Evolutionary conservation across 768 basidiomycete species (phyloP).

Genomic region (Leccinum barrowsii): DNA sequence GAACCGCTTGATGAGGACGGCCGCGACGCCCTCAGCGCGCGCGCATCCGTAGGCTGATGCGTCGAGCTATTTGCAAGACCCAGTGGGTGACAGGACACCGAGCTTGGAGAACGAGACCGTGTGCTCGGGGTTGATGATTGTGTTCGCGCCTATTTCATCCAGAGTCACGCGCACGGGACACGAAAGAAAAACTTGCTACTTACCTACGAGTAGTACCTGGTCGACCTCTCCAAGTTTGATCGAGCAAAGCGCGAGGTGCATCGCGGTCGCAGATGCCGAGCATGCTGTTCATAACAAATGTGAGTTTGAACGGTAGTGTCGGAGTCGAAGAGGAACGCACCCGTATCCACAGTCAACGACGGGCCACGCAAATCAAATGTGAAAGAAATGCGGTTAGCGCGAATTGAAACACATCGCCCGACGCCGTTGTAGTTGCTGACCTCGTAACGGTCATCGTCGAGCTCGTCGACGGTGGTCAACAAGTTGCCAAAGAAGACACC

Average conservation of each 20-base stretch:
- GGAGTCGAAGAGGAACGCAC: conserved; percentile 3
- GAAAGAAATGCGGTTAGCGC: conserved; percentile 33
- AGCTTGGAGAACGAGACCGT: conserved; percentile 27
- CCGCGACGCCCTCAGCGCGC: conserved; percentile 29
- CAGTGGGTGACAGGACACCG: conserved; percentile 34
- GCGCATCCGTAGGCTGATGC: conserved; percentile 32
- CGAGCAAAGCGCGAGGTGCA: conserved; percentile 47
- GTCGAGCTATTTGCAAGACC: conserved; percentile 32
- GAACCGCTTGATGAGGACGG: conserved; percentile 33
- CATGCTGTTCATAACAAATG: conserved; percentile 26
- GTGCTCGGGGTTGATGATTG: conserved; percentile 27
- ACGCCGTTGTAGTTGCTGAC: conserved; percentile 28
- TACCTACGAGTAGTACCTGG: conserved; percentile 40
- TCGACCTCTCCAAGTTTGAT: conserved; percentile 44
- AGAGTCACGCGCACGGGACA: neutral
- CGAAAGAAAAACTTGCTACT: neutral
- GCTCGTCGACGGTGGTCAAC: conserved; percentile 26
- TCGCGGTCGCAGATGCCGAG: conserved; percentile 43
- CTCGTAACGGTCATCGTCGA: conserved; percentile 27
- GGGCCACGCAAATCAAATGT: conserved; percentile 41
- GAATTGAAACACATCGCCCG: conserved; percentile 31
- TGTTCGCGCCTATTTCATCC: conserved; percentile 23
- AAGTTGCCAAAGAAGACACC: conserved; percentile 40
- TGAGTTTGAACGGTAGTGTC: neutral
- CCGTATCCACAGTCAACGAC: conserved; percentile 43